phyloP scores from a whole-genome alignment of 202 grass and related monocot genomes.

The Zoysia matrella region DNA sequence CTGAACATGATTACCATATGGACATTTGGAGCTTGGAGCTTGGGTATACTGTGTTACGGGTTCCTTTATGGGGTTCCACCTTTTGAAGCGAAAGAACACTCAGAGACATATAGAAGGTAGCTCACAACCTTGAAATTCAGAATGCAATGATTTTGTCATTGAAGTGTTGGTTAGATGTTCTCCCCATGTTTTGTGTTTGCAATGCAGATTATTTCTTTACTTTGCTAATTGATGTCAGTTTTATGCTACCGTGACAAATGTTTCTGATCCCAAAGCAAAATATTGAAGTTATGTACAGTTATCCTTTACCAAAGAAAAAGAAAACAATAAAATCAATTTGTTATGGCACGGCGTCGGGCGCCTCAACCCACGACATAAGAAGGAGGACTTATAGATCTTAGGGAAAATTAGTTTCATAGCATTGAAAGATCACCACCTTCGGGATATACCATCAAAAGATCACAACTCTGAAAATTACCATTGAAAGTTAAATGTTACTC shows the following conservation, averaged over 20 bases:
- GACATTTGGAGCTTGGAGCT: too few species aligned
- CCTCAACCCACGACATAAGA: too few species aligned
- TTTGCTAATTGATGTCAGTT: not conserved
- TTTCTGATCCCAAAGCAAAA: not conserved
- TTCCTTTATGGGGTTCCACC: not conserved
- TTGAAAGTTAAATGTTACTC: too few species aligned
- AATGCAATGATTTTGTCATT: conserved; percentile 13
- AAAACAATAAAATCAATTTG: not conserved
- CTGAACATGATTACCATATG: too few species aligned
- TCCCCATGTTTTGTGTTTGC: not conserved
- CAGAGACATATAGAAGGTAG: conserved; percentile 93
- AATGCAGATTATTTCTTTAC: not conserved
- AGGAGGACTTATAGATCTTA: too few species aligned
- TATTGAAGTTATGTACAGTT: not conserved
- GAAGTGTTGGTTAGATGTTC: not conserved
- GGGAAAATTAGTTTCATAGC: too few species aligned
- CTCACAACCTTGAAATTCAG: not conserved
- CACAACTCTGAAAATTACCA: too few species aligned
- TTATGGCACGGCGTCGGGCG: too few species aligned
- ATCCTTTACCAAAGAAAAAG: not conserved
- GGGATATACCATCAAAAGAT: too few species aligned
- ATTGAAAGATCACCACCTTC: too few species aligned
- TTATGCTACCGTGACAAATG: not conserved
- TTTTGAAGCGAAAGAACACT: conserved; percentile 44
- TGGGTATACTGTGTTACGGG: too few species aligned